Evolutionary conservation across 2,329 filamentous ascomycete species (phyloP), one percentile per base, ranked within the genome.

Genomic region (Clathrospora elynae): DNA sequence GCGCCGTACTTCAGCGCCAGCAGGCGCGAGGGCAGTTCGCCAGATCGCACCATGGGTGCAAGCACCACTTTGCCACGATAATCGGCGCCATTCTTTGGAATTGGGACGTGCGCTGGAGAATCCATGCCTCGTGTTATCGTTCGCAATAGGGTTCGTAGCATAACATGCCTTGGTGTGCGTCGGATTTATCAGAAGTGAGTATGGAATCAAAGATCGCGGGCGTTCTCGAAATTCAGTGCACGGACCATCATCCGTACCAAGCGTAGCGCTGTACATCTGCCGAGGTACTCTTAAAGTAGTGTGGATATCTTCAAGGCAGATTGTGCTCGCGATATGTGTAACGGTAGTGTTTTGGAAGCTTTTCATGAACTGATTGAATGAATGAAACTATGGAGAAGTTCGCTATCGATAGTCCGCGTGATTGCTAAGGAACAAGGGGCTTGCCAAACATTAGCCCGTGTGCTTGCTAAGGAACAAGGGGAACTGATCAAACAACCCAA

Each of bases 31-130:
- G 93, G 92, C 48, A 96, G 77, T 76, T 99, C 93, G 66, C 93
- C 93, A n/a, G 90, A 95, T 57, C 93, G 87, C 44, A 96, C 92
- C 93, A 99, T 99, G 26, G 93, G 93, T 49, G 93, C 93, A 52
- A 99, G 86, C 30, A 97, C 93, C 54, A 97, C 75, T 72, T 95
- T 96, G 72, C 88, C 87, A 59, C 92, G 83, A 73, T 96, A 97
- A 75, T 96, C 90, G 62, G 96, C 90, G 36, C 92, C 92, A 70
- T 87, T 87, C 49, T 78, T 81, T 53, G 92, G 92, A 55, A 96
- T 95, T 36, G 90, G 86, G 24, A 96, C 88, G 66, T 78, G 83
- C 66, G 86, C 52, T 9, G 64, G 61, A 24, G 62, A 51, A 26
- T 64, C 64, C 66, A 68, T 68, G 41, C 44, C 54, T 59, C 50